Base-by-base conservation (phyloP, 345 rosid genomes). In the Rhodomyrtus tomentosa region DNA sequence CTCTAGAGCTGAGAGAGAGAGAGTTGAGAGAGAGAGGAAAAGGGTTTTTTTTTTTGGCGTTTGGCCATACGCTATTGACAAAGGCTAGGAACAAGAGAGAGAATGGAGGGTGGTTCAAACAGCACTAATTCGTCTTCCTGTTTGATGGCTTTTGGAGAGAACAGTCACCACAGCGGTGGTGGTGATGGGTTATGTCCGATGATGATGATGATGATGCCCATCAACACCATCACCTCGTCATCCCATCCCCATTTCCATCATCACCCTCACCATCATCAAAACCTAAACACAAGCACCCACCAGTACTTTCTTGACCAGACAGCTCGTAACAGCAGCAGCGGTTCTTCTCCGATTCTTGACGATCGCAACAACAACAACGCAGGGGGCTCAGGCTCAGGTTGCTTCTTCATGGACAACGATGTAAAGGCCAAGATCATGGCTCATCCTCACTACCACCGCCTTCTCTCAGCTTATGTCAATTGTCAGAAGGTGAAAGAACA, bases 401-500 rank as follows among this genome's bases (percentile, higher is more conserved):
- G 85, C 86, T 90, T 83, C 90, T 89, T 92, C 90, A 96, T 95
- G 98, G 97, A 94, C 62, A 87, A 83, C 89, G 90, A 85, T 84
- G 91, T 90, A 38, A 96, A 91, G 90, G 95, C 98, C 40, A 98
- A 95, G 89, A 98, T 98, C 94, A 93, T 96, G 98, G 92, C 97
- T 87, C 99, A 98, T 91, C 99, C 99, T 89, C 94, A 93, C 95
- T 98, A 92, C 88, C 95, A 90, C 81, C 96, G 98, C 49, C 99
- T 98, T 88, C 89, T 98, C 87, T 92, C 94, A 29, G 96, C 99
- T 73, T 98, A 95, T 90, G 94, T 88, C 87, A 98, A 87, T 84
- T 98, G 99, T 82, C 99, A 98, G 85, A 98, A 98, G 99, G 99
- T 98, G 88, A 45, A 68, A 18, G 79, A 68, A 20, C 4, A 36